Percentiles rank a stretch among this genome's conserved stretches.
phyloP scores from a whole-genome alignment of 768 basidiomycete genomes.

The Thelephora aurantiotincta region DNA sequence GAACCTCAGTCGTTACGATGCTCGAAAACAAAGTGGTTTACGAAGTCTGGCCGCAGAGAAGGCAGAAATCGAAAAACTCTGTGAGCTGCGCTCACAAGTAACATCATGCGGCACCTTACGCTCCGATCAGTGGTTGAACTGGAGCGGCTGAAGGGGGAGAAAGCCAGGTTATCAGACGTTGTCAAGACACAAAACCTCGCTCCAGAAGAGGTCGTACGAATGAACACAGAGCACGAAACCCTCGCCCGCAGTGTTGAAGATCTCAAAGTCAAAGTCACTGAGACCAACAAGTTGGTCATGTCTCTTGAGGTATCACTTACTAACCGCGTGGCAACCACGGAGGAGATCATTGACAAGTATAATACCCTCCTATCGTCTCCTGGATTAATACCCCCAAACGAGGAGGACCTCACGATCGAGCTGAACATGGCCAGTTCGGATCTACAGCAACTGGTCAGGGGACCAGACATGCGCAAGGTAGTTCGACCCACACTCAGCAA shows the following conservation, averaged over 20 bases:
- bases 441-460: conserved; percentile 50
- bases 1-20: conserved; percentile 57
- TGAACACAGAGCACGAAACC: conserved; percentile 82
- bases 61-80: conserved; percentile 40
- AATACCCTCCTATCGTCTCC: conserved; percentile 59
- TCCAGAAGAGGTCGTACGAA: conserved; percentile 79
- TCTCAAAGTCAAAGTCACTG: conserved; percentile 59
- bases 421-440: conserved; percentile 67
- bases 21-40: conserved; percentile 50
- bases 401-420: conserved; percentile 67
- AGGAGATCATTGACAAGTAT: conserved; percentile 73
- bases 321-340: conserved; percentile 66
- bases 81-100: conserved; percentile 20
- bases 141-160: conserved; percentile 49
- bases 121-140: conserved; percentile 38
- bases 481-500: conserved; percentile 67
- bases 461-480: conserved; percentile 54
- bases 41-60: conserved; percentile 57
- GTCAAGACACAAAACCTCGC: conserved; percentile 84
- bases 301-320: conserved; percentile 75
- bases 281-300: conserved; percentile 60
- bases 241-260: conserved; percentile 63
- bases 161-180: conserved; percentile 42
- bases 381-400: conserved; percentile 61
- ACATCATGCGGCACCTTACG: not conserved